A percentile compares a stretch with the other conserved stretches of the same genome.
phyloP scores from a whole-genome alignment of 1,284 basidiomycete species.

The Cutaneotrichosporon cyanovorans region DNA sequence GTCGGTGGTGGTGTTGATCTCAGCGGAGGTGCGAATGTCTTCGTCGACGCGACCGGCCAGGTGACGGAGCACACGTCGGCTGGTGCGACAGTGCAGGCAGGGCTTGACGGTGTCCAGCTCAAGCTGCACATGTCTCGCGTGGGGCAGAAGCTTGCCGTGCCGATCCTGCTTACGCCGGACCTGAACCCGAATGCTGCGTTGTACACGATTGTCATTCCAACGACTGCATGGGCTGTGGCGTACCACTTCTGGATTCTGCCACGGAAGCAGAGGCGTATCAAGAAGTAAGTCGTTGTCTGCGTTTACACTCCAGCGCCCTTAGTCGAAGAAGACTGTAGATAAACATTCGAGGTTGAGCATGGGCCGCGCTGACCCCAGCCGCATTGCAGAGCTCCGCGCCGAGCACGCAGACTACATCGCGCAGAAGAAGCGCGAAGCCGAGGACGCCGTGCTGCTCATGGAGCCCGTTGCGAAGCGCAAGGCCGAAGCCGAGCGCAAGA shows the following conservation, averaged over 20 bases:
- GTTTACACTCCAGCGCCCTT: background rate
- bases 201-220: constrained; percentile 53
- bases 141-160: constrained; percentile 53
- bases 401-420: constrained; percentile 56
- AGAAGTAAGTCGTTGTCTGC: constrained; percentile 51
- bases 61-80: constrained; percentile 34
- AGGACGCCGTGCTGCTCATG: constrained; percentile 51
- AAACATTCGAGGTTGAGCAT: background rate
- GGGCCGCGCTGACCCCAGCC: constrained; percentile 26
- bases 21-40: constrained; percentile 24
- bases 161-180: constrained; percentile 52
- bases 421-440: constrained; percentile 54
- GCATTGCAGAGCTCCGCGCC: constrained; percentile 52
- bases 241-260: constrained; percentile 58
- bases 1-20: constrained; percentile 38
- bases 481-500: constrained; percentile 37
- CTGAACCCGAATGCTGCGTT: constrained; percentile 50
- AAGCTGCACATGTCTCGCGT: constrained; percentile 39
- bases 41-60: constrained; percentile 37
- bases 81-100: constrained; percentile 30
- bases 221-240: constrained; percentile 50
- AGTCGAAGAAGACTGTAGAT: background rate
- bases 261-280: constrained; percentile 48
- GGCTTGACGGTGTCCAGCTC: constrained; percentile 23
- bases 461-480: constrained; percentile 28